Conservation (phyloP, 805 yeast genomes). For the Candida orba region DNA sequence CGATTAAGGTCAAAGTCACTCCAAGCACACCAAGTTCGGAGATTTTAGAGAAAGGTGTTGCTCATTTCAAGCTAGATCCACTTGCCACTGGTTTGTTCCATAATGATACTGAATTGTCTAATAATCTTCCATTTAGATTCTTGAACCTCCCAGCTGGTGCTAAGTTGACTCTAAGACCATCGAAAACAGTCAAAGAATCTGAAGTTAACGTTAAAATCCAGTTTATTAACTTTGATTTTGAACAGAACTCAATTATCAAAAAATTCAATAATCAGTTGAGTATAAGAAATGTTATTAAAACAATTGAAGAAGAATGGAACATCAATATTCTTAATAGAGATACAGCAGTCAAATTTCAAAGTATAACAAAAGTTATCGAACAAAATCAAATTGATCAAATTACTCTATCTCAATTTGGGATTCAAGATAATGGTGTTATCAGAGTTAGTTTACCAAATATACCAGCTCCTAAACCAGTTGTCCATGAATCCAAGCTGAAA, state of each 20-base stretch:
- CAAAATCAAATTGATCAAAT: conserved; percentile 7
- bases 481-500: neutral
- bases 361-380: conserved; percentile 14
- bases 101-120: conserved; percentile 27
- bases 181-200: conserved; percentile 2
- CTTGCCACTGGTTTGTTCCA: conserved; percentile 24
- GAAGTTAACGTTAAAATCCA: conserved; percentile 27
- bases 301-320: conserved; percentile 15
- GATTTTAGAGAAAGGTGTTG: conserved; percentile 28
- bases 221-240: conserved; percentile 20
- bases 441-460: conserved; percentile 13
- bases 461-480: conserved; percentile 1
- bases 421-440: conserved; percentile 21
- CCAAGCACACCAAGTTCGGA: conserved; percentile 33
- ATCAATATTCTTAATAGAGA: conserved; percentile 11
- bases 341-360: conserved; percentile 15
- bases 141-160: conserved; percentile 38
- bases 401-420: conserved; percentile 16
- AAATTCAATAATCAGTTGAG: conserved; percentile 15
- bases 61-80: conserved; percentile 30
- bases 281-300: conserved; percentile 10
- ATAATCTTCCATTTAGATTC: conserved; percentile 36
- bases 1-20: conserved; percentile 27
- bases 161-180: conserved; percentile 27
- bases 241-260: conserved; percentile 19